Evolutionary conservation across 108 stramenopile genomes (phyloP).

Genomic region (Cyclotella choctawhatcheeana): DNA sequence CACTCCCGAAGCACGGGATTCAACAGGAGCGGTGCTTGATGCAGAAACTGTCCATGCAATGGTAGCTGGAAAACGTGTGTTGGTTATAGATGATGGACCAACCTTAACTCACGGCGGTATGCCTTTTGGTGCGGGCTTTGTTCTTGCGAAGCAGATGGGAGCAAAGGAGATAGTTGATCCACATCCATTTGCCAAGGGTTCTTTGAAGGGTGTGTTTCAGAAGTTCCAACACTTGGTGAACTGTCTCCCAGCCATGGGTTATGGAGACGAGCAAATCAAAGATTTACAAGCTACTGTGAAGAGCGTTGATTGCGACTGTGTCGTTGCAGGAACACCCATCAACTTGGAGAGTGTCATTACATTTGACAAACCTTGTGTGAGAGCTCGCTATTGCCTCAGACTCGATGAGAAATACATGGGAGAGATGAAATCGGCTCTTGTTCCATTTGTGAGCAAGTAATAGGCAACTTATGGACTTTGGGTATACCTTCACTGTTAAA

Average conservation of each 20-base stretch:
- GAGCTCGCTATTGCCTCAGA: conserved; percentile 36
- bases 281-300: conserved; percentile 52
- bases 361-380: conserved; percentile 42
- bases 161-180: conserved; percentile 59
- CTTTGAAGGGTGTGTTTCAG: conserved; percentile 41
- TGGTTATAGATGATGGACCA: conserved; percentile 63
- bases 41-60: conserved; percentile 24
- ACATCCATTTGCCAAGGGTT: conserved; percentile 56
- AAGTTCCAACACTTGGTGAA: conserved; percentile 55
- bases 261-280: conserved; percentile 50
- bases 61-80: conserved; percentile 56
- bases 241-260: conserved; percentile 63
- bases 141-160: conserved; percentile 53
- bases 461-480: background rate
- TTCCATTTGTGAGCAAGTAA: conserved; percentile 6
- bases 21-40: conserved; percentile 20
- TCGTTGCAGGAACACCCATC: conserved; percentile 56
- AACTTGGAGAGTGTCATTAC: conserved; percentile 47
- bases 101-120: conserved; percentile 64
- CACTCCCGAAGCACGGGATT: conserved; percentile 38
- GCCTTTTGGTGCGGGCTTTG: conserved; percentile 61
- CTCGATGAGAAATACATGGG: conserved; percentile 27
- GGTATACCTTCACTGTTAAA: background rate
- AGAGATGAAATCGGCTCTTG: conserved; percentile 18
- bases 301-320: conserved; percentile 50